phyloP scores from a whole-genome alignment of 2,329 filamentous ascomycete species.

The Fusarium multiceps region DNA sequence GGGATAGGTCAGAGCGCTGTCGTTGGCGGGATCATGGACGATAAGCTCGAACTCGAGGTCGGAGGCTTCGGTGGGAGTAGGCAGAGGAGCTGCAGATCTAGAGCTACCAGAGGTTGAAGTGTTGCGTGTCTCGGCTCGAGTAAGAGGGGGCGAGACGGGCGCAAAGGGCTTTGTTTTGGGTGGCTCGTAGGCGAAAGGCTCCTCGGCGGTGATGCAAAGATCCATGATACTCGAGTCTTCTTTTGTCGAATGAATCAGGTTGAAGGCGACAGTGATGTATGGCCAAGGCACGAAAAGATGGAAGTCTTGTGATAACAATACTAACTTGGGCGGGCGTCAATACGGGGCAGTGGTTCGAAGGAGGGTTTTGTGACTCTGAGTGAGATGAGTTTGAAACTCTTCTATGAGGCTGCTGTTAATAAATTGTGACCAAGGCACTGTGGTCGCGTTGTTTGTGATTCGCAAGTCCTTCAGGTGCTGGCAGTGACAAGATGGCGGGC shows the following conservation, averaged over 20 bases:
- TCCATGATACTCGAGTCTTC: constrained; percentile 29
- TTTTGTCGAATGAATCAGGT: not conserved
- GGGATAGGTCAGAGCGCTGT: constrained; percentile 42
- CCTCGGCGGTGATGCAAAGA: constrained; percentile 44
- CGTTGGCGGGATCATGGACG: constrained; percentile 36
- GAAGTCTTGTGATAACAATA: not conserved
- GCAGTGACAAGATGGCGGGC: constrained; percentile 12
- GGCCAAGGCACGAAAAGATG: not conserved
- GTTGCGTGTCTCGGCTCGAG: constrained; percentile 9
- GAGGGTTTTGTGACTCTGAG: not conserved
- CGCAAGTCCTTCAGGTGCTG: constrained; percentile 1
- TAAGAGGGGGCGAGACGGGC: constrained; percentile 21
- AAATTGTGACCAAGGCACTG: not conserved
- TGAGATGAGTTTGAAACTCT: not conserved
- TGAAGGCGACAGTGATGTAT: constrained; percentile 2
- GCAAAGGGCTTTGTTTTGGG: constrained; percentile 35
- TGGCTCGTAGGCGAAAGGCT: constrained; percentile 40
- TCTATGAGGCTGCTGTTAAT: not conserved
- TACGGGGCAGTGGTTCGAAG: not conserved
- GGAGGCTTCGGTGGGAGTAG: not conserved
- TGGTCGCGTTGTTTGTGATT: not conserved
- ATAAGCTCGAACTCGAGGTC: constrained; percentile 44
- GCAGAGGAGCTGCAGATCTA: not conserved
- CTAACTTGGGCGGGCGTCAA: not conserved
- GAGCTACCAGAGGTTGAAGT: constrained; percentile 7